Conservation (phyloP, 345 rosid genomes). For the Gossypium stocksii region DNA sequence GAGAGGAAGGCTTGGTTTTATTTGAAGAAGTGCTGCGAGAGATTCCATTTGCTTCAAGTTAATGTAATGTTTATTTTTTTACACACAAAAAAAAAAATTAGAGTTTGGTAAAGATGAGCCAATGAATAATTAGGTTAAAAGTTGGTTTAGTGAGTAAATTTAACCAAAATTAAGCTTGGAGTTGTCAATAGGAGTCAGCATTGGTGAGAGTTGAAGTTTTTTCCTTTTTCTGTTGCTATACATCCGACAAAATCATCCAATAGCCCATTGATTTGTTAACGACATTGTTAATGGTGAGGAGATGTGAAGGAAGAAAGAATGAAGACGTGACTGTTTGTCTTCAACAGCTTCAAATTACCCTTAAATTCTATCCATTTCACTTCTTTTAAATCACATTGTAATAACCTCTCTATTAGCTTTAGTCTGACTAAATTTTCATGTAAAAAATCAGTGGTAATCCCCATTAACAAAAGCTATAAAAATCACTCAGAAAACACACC, state of each 20-base stretch:
- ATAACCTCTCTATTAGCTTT: conserved; percentile 5
- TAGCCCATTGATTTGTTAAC: background rate
- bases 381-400: conserved; percentile 21
- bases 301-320: background rate
- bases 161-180: background rate
- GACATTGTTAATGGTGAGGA: background rate
- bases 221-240: background rate
- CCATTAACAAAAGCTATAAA: conserved; percentile 17
- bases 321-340: background rate
- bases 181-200: background rate
- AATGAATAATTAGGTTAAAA: too few relatives aligned
- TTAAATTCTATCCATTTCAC: conserved; percentile 14
- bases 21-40: too few relatives aligned
- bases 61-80: too few relatives aligned
- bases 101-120: too few relatives aligned
- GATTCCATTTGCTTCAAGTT: too few relatives aligned
- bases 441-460: background rate
- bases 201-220: background rate
- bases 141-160: background rate
- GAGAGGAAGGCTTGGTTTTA: too few relatives aligned
- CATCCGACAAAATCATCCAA: too few relatives aligned
- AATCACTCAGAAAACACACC: conserved; percentile 44
- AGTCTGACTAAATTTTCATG: background rate
- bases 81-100: too few relatives aligned
- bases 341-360: background rate